A percentile compares a stretch with the other conserved stretches of the same genome.
Evolutionary conservation across 768 basidiomycete species (phyloP).

Genomic region (Brasilioporus rufonigricans): DNA sequence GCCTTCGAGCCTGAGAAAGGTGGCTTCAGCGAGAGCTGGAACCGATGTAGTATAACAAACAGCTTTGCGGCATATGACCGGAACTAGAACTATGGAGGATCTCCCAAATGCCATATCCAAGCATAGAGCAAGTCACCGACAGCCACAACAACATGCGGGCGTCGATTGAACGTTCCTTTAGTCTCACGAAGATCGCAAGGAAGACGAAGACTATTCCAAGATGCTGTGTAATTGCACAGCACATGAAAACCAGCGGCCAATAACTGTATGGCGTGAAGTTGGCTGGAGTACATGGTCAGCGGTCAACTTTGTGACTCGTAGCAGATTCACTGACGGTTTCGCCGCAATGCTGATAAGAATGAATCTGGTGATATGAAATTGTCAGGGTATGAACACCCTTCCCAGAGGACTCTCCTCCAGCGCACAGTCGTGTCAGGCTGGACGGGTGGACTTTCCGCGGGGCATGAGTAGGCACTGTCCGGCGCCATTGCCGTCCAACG

Average conservation of each 20-base stretch:
- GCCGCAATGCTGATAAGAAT: conserved; percentile 76
- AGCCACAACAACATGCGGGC: conserved; percentile 67
- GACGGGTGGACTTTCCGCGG: neutral
- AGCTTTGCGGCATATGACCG: conserved; percentile 17
- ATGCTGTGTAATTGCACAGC: conserved; percentile 82
- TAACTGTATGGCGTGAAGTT: conserved; percentile 82
- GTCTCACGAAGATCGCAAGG: conserved; percentile 71
- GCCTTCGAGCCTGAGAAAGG: conserved; percentile 57
- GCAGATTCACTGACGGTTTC: conserved; percentile 59
- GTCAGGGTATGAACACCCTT: conserved; percentile 70
- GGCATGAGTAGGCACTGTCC: neutral
- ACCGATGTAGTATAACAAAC: conserved; percentile 20
- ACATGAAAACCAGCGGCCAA: conserved; percentile 64
- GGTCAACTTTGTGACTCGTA: conserved; percentile 4
- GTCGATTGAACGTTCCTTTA: conserved; percentile 63
- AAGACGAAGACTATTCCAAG: conserved; percentile 79
- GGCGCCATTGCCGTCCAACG: neutral
- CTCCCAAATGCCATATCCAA: conserved; percentile 65
- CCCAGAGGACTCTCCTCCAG: conserved; percentile 84
- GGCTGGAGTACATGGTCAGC: conserved; percentile 42
- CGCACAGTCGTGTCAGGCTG: conserved; percentile 17
- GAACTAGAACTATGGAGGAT: conserved; percentile 42
- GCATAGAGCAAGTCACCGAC: conserved; percentile 56
- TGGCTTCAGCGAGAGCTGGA: conserved; percentile 9
- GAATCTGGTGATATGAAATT: conserved; percentile 75